phyloP scores from a whole-genome alignment of 202 grass and related monocot genomes.

The Hordeum pubiflorum region DNA sequence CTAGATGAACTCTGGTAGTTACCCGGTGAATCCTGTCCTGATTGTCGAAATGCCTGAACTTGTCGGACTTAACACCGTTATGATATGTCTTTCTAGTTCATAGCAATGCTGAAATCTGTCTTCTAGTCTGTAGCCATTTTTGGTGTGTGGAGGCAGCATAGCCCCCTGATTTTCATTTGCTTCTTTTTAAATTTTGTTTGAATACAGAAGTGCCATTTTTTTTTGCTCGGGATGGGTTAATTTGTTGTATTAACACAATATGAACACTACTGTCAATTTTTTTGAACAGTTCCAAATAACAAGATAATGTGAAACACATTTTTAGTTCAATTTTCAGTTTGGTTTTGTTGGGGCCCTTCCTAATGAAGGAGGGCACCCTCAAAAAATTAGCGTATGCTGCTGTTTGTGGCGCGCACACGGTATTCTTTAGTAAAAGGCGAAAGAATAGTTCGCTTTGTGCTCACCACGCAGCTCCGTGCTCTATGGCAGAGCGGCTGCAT shows the following conservation, averaged over 20 bases:
- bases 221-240: background rate
- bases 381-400: conserved; percentile 59
- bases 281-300: background rate
- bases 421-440: conserved; percentile 43
- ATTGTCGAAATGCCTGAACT: background rate
- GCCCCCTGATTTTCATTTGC: no score
- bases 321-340: background rate
- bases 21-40: background rate
- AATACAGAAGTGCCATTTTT: background rate
- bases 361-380: background rate
- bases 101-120: background rate
- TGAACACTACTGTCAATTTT: no score
- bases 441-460: conserved; percentile 36
- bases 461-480: conserved; percentile 44
- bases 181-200: background rate
- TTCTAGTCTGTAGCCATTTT: background rate
- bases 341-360: background rate
- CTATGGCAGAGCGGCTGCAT: rapidly evolving
- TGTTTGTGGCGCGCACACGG: conserved; percentile 8
- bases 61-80: no score
- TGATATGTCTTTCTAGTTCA: background rate
- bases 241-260: no score
- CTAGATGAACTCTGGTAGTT: background rate
- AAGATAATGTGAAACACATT: background rate
- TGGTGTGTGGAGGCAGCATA: background rate